A percentile compares a stretch with the other conserved stretches of the same genome.
Evolutionary conservation across 495 filamentous ascomycete species (phyloP).

Genomic region (Xylaria sp.): DNA sequence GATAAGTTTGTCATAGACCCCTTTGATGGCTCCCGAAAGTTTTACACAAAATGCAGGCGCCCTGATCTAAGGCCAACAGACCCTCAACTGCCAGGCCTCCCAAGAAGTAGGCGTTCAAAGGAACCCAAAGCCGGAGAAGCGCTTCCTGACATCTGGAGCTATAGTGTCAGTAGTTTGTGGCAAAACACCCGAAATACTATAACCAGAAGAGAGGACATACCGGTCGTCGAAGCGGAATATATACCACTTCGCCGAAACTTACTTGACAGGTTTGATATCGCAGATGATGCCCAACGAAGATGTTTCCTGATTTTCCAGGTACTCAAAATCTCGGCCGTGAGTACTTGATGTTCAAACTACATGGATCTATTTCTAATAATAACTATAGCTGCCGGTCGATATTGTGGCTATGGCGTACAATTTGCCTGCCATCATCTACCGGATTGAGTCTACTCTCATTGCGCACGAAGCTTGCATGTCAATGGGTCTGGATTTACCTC

Average conservation of each 20-base stretch:
- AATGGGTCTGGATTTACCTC: constrained; percentile 65
- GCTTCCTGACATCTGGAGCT: constrained; percentile 49
- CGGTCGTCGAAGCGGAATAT: constrained; percentile 77
- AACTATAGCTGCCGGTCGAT: constrained; percentile 64
- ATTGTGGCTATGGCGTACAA: constrained; percentile 71
- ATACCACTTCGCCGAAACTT: constrained; percentile 81
- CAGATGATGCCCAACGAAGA: constrained; percentile 43
- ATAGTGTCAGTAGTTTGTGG: constrained; percentile 52
- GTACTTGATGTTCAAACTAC: constrained; percentile 36
- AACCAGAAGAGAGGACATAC: constrained; percentile 66
- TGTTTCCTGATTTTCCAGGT: constrained; percentile 60
- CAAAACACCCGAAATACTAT: constrained; percentile 37
- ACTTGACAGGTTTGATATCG: constrained; percentile 64
- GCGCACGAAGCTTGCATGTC: constrained; percentile 69
- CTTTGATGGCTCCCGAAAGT: constrained; percentile 74
- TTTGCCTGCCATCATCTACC: constrained; percentile 84
- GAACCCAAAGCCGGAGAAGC: constrained; percentile 27
- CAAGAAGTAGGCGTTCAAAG: constrained; percentile 35
- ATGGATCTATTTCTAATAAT: constrained; percentile 39
- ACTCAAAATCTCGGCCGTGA: constrained; percentile 76
- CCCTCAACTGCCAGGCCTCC: constrained; percentile 45
- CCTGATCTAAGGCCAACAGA: constrained; percentile 54
- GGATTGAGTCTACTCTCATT: constrained; percentile 82
- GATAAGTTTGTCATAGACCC: constrained; percentile 75
- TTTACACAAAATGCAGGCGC: constrained; percentile 55